A percentile compares a stretch with the other conserved stretches of the same genome.
These are phyloP conservation scores for Ilex asprella DNA, from an alignment of 257 asterid species.

Conservation along the genomic window DNA sequence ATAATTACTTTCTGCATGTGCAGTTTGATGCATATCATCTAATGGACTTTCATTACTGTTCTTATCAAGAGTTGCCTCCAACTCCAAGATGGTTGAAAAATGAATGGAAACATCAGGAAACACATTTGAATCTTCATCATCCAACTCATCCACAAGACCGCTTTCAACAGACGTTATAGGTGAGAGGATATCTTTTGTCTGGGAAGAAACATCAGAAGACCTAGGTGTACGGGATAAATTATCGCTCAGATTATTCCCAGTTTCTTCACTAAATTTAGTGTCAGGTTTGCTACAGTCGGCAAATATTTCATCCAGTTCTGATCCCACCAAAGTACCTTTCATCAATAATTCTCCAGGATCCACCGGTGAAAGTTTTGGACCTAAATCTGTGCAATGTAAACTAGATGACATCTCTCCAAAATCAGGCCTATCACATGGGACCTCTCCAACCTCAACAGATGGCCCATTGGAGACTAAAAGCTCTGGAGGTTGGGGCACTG, in stretches of 20 bases:
- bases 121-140: conserved; percentile 17
- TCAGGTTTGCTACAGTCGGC: conserved; percentile 10
- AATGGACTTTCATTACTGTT: conserved; percentile 17
- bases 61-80: conserved; percentile 10
- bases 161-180: conserved; percentile 24
- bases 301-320: conserved; percentile 21
- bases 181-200: background rate
- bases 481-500: conserved; percentile 15
- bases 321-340: conserved; percentile 19
- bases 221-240: conserved; percentile 23
- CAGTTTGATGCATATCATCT: conserved; percentile 13
- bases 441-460: conserved; percentile 17
- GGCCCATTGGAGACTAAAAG: conserved; percentile 20
- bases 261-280: conserved; percentile 17
- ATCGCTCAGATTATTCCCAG: conserved; percentile 19
- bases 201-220: conserved; percentile 21
- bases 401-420: conserved; percentile 32
- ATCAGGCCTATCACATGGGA: conserved; percentile 19
- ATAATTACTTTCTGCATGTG: conserved; percentile 21
- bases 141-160: conserved; percentile 24
- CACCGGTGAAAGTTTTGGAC: conserved; percentile 18
- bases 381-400: conserved; percentile 27
- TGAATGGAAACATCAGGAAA: conserved; percentile 17
- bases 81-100: conserved; percentile 6
- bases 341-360: conserved; percentile 25